Evolutionary conservation across 2,329 filamentous ascomycete genomes (phyloP).

Genomic region (Elsinoe fawcettii): DNA sequence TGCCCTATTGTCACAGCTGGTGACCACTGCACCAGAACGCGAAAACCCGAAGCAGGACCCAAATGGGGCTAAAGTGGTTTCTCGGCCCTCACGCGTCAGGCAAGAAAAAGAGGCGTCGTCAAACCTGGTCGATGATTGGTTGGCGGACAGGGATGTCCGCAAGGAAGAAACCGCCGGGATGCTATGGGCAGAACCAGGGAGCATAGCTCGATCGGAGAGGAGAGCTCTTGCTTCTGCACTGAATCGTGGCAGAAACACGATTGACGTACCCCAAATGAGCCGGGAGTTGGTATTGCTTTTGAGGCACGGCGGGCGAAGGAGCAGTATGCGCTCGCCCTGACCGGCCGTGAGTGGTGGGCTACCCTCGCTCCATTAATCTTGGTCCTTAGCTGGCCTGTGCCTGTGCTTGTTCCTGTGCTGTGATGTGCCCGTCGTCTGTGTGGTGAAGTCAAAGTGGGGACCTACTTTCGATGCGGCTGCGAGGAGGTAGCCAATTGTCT

Average conservation of each 20-base stretch:
- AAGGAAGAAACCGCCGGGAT: background rate
- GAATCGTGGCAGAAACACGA: background rate
- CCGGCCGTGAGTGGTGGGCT: background rate
- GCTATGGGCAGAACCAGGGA: no score
- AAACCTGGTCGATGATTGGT: background rate
- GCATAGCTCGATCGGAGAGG: no score
- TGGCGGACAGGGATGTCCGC: background rate
- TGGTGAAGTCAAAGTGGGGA: background rate
- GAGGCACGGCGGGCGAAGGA: background rate
- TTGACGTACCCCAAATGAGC: background rate
- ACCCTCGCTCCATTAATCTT: background rate
- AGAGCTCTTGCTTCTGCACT: background rate
- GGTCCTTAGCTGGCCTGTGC: background rate
- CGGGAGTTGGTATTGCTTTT: background rate
- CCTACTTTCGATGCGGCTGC: background rate
- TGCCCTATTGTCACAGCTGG: no score
- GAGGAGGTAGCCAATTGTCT: background rate
- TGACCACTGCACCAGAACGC: no score
- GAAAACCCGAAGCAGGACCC: background rate
- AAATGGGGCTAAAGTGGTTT: slow-evolving; percentile 11
- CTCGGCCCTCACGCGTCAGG: background rate
- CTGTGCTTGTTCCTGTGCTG: background rate
- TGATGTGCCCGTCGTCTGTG: background rate
- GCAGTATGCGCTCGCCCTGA: background rate
- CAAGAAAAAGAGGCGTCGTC: background rate